phyloP scores from a whole-genome alignment of 768 basidiomycete species.

The Panaeolus cyanescens region DNA sequence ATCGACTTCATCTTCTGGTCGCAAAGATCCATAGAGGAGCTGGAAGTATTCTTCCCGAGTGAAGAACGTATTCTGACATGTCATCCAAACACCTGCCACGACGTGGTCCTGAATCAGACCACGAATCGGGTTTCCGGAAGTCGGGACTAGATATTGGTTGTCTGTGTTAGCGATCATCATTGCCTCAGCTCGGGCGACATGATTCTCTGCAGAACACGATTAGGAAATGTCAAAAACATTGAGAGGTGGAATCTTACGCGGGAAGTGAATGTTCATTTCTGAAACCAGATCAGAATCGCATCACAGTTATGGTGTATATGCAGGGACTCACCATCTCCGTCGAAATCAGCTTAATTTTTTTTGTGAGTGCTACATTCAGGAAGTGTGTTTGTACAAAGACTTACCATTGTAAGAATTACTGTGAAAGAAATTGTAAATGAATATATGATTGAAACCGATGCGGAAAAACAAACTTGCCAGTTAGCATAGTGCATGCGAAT shows the following conservation, averaged over 20 bases:
- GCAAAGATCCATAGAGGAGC: constrained; percentile 89
- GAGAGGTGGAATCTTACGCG: constrained; percentile 60
- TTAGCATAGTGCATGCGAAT: constrained; percentile 99
- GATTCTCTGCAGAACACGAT: constrained; percentile 69
- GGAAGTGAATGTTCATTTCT: constrained; percentile 99
- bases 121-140: constrained; percentile 95
- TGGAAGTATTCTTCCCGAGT: constrained; percentile 96
- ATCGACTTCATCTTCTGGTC: constrained; percentile 79
- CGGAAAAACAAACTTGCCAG: constrained; percentile 60
- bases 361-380: constrained; percentile 16
- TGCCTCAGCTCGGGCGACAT: constrained; percentile 93
- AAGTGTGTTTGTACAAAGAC: constrained; percentile 19
- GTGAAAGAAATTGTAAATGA: constrained; percentile 15
- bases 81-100: constrained; percentile 99
- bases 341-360: constrained; percentile 24
- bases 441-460: neutral
- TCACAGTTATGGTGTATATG: neutral
- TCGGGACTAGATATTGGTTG: constrained; percentile 98
- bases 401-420: constrained; percentile 97
- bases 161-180: constrained; percentile 95
- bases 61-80: constrained; percentile 92
- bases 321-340: constrained; percentile 32
- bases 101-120: constrained; percentile 99
- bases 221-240: constrained; percentile 5
- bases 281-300: constrained; percentile 3